Conservation (phyloP, 2,329 filamentous ascomycete genomes). For the Acrodontium crateriforme region DNA sequence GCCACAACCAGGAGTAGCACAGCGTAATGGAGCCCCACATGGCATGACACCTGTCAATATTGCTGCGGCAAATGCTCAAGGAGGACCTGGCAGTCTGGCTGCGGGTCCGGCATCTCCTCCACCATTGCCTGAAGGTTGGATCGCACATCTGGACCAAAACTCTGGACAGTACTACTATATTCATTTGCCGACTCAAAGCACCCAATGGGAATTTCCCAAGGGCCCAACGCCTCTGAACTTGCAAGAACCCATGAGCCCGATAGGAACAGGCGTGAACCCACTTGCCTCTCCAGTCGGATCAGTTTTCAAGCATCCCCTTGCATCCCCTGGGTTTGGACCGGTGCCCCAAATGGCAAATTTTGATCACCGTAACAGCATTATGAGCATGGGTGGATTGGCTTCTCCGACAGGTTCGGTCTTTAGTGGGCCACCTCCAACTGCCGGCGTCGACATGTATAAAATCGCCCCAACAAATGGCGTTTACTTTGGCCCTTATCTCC, state of each 20-base stretch:
- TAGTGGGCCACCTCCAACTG: slow-evolving; percentile 71
- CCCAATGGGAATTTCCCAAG: slow-evolving; percentile 98
- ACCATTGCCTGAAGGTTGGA: slow-evolving; percentile 93
- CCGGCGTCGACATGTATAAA: slow-evolving; percentile 89
- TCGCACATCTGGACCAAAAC: slow-evolving; percentile 86
- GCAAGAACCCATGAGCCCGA: slow-evolving; percentile 74
- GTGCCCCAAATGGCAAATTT: slow-evolving; percentile 66
- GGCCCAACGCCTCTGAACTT: slow-evolving; percentile 80
- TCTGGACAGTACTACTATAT: slow-evolving; percentile 99
- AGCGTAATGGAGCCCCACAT: slow-evolving; percentile 22
- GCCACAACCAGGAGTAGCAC: slow-evolving; percentile 9
- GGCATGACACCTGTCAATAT: slow-evolving; percentile 29
- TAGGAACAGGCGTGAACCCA: slow-evolving; percentile 38
- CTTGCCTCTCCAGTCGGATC: slow-evolving; percentile 31
- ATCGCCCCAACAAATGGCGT: slow-evolving; percentile 88
- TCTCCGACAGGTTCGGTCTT: slow-evolving; percentile 72
- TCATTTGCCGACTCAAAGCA: slow-evolving; percentile 84
- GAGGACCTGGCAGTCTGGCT: slow-evolving; percentile 25
- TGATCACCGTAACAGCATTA: slow-evolving; percentile 56
- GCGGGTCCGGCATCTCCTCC: slow-evolving; percentile 70
- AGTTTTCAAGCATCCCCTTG: slow-evolving; percentile 51
- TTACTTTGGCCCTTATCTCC: slow-evolving; percentile 91
- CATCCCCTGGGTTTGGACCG: slow-evolving; percentile 63
- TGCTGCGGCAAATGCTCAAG: slow-evolving; percentile 19
- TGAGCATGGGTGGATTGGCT: slow-evolving; percentile 62